Evolutionary conservation across 2,329 filamentous ascomycete genomes (phyloP).

Genomic region (Claviceps sp.): DNA sequence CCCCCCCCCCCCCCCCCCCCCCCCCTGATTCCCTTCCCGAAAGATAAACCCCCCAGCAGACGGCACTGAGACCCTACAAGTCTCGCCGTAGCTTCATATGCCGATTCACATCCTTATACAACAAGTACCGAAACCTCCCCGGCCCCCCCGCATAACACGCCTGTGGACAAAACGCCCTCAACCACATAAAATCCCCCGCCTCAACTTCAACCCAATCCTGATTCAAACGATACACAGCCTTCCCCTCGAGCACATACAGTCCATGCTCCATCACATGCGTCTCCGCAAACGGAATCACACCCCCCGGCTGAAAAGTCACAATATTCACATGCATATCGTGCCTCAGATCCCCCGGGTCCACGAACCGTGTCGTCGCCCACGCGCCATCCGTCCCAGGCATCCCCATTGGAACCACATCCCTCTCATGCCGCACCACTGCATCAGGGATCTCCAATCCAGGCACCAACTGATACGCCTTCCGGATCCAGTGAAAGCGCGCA

Average conservation of each 20-base stretch:
- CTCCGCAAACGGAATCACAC: constrained; percentile 5
- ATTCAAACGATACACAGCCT: constrained; percentile 5
- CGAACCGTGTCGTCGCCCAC: constrained; percentile 5
- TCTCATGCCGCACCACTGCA: constrained; percentile 1
- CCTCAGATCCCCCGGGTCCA: constrained; percentile 4
- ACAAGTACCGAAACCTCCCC: constrained; percentile 4
- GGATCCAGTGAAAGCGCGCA: constrained; percentile 6
- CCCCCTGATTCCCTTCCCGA: too few species aligned
- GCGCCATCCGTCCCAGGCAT: constrained; percentile 4
- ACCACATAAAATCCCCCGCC: constrained; percentile 6
- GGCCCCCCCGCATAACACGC: constrained; percentile 5
- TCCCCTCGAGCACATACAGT: constrained; percentile 5
- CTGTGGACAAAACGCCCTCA: constrained; percentile 6
- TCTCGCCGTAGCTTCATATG: constrained; percentile 1
- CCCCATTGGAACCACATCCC: background rate
- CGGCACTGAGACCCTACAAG: too few species aligned
- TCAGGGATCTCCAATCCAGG: background rate
- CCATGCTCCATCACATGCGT: constrained; percentile 7
- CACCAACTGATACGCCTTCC: constrained; percentile 3
- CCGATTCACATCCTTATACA: constrained; percentile 6
- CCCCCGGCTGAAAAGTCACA: constrained; percentile 4
- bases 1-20: too few species aligned
- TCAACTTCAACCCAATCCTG: constrained; percentile 6
- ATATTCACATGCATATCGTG: constrained; percentile 6
- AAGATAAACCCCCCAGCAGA: too few species aligned